Evolutionary conservation across 1,139 yeast genomes (phyloP).

Genomic region (Blastobotrys niveus): DNA sequence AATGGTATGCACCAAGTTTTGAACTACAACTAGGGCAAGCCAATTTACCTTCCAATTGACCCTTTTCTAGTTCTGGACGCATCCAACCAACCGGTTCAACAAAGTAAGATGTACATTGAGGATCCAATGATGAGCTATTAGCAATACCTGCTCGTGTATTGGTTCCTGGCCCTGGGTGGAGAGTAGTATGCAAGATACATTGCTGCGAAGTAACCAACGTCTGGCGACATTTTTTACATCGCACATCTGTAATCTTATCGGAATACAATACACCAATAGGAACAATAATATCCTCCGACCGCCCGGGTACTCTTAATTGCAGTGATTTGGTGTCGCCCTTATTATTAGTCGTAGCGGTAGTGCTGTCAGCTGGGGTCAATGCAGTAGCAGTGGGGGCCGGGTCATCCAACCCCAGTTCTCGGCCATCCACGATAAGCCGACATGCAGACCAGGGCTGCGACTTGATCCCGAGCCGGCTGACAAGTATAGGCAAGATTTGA

Average conservation of each 20-base stretch:
- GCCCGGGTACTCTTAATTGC: constrained; percentile 1
- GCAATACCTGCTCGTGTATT: constrained; percentile 32
- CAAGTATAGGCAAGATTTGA: constrained; percentile 8
- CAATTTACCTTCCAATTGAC: constrained; percentile 79
- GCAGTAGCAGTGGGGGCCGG: background rate
- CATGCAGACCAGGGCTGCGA: constrained; percentile 9
- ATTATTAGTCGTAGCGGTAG: no score
- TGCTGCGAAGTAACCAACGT: constrained; percentile 27
- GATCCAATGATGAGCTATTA: constrained; percentile 44
- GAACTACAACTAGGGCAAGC: constrained; percentile 76
- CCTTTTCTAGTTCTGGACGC: constrained; percentile 63
- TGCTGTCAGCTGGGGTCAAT: no score
- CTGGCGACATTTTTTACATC: constrained; percentile 34
- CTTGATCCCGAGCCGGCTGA: constrained; percentile 7
- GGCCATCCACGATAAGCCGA: constrained; percentile 14
- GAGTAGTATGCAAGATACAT: constrained; percentile 25
- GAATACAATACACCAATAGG: constrained; percentile 2
- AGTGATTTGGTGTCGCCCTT: background rate
- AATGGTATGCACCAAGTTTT: constrained; percentile 74
- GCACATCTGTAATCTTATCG: constrained; percentile 23
- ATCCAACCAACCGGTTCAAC: constrained; percentile 90
- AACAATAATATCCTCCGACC: background rate
- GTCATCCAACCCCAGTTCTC: constrained; percentile 6
- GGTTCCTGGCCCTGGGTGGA: background rate
- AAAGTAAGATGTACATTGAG: constrained; percentile 83